These are phyloP conservation scores for Myxozyma mucilagina DNA, from an alignment of 805 yeast genomes.

Conservation along the genomic window DNA sequence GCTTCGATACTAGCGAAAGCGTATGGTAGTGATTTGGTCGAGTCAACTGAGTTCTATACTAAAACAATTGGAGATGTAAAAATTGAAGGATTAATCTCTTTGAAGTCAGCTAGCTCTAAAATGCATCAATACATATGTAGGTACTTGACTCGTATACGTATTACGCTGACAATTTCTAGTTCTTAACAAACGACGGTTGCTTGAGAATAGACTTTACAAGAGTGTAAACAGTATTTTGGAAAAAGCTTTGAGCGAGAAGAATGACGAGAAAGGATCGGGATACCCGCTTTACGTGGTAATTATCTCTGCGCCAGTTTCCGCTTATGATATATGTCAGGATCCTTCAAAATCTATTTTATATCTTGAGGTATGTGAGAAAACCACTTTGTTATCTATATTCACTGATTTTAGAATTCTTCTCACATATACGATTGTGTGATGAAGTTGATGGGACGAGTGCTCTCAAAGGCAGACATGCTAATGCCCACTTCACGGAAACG, in stretches of 20 bases:
- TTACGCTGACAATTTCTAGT: not conserved
- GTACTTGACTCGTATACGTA: not conserved
- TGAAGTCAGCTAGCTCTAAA: not conserved
- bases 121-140: conserved; percentile 26
- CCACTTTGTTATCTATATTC: not conserved
- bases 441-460: not conserved
- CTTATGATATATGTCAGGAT: conserved; percentile 30
- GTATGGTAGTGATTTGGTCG: conserved; percentile 5
- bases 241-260: not conserved
- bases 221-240: conserved; percentile 2
- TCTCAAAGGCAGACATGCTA: not conserved
- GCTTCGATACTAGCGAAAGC: not conserved
- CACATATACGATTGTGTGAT: not conserved
- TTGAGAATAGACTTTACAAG: conserved; percentile 2
- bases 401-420: not conserved
- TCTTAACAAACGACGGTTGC: conserved; percentile 10
- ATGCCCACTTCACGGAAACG: conserved; percentile 2
- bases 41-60: not conserved
- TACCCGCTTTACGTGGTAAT: conserved; percentile 21
- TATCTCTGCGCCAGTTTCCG: conserved; percentile 13
- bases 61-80: not conserved
- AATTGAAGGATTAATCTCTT: conserved; percentile 7
- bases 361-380: conserved; percentile 14
- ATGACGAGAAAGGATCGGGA: not conserved
- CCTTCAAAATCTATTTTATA: conserved; percentile 18